Evolutionary conservation across 768 basidiomycete genomes (phyloP).

Genomic region (Pisolithus sp.): DNA sequence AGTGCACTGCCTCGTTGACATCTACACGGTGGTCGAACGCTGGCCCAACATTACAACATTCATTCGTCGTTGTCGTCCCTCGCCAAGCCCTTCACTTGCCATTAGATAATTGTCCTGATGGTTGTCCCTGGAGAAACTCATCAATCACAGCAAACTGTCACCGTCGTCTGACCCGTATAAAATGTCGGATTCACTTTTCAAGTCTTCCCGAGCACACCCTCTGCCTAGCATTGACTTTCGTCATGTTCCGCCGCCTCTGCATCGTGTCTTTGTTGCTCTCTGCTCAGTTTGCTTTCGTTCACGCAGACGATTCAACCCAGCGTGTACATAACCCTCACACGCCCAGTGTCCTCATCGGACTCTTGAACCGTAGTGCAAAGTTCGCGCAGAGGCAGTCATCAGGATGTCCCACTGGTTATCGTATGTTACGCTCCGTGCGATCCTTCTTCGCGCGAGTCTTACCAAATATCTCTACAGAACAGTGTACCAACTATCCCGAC

Average conservation of each 20-base stretch:
- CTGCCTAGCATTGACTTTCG: background rate
- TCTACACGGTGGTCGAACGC: too few species aligned
- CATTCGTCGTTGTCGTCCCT: too few species aligned
- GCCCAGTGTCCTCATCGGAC: conserved; percentile 4
- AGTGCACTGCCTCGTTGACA: too few species aligned
- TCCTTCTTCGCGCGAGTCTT: background rate
- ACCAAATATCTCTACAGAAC: conserved; percentile 3
- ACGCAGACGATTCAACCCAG: background rate
- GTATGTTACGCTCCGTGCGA: conserved; percentile 5
- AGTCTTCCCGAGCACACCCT: background rate
- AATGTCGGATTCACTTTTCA: background rate
- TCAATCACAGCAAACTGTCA: background rate
- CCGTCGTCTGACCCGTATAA: background rate
- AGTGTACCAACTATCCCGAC: conserved; percentile 14
- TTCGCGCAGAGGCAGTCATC: conserved; percentile 4
- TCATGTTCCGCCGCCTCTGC: conserved; percentile 12
- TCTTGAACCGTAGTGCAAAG: conserved; percentile 9
- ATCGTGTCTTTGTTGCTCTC: conserved; percentile 5
- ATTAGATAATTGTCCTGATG: too few species aligned
- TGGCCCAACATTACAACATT: too few species aligned
- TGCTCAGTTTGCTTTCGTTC: conserved; percentile 6
- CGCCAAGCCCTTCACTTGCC: too few species aligned
- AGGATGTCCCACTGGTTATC: conserved; percentile 8
- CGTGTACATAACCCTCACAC: conserved; percentile 6
- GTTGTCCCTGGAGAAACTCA: too few species aligned